Evolutionary conservation across 192 early-diverging fungal genomes (phyloP).

Genomic region (Entomortierella beljakovae): DNA sequence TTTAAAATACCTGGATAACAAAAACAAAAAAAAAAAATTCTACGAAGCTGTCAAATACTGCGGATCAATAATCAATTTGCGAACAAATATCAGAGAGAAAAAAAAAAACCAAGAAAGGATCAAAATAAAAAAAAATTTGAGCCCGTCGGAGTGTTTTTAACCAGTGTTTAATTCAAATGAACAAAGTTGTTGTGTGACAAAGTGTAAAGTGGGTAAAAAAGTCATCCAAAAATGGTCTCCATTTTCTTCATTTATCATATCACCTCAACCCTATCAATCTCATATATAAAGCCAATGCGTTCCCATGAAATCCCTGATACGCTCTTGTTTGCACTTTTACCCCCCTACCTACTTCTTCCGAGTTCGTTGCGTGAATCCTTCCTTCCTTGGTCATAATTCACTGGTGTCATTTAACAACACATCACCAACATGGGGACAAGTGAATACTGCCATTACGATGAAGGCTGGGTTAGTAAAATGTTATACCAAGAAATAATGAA

Average conservation of each 20-base stretch:
- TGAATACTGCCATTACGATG: constrained; percentile 22
- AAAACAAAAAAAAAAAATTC: too few relatives aligned
- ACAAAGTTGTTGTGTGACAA: neutral
- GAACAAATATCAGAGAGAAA: too few relatives aligned
- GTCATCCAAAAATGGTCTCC: constrained; percentile 31
- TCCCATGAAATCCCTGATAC: neutral
- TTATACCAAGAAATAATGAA: neutral
- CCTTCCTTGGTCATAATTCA: neutral
- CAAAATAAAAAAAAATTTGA: too few relatives aligned
- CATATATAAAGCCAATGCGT: neutral
- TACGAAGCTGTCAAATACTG: too few relatives aligned
- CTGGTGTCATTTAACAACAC: neutral
- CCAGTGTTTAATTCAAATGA: too few relatives aligned
- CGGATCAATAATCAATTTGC: too few relatives aligned
- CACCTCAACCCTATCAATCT: neutral
- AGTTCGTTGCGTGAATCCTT: neutral
- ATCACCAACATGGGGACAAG: constrained; percentile 14
- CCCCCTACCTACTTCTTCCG: neutral
- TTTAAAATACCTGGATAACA: too few relatives aligned
- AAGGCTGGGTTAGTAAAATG: constrained; percentile 37
- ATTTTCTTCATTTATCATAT: constrained; percentile 6
- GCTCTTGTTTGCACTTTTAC: neutral
- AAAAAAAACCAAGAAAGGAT: too few relatives aligned
- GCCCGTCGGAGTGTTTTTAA: too few relatives aligned
- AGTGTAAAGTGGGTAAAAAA: neutral